Evolutionary conservation across 129 eudicot species (phyloP), one percentile per base, ranked within the genome.

Genomic region (carrot (Daucus carota)): DNA sequence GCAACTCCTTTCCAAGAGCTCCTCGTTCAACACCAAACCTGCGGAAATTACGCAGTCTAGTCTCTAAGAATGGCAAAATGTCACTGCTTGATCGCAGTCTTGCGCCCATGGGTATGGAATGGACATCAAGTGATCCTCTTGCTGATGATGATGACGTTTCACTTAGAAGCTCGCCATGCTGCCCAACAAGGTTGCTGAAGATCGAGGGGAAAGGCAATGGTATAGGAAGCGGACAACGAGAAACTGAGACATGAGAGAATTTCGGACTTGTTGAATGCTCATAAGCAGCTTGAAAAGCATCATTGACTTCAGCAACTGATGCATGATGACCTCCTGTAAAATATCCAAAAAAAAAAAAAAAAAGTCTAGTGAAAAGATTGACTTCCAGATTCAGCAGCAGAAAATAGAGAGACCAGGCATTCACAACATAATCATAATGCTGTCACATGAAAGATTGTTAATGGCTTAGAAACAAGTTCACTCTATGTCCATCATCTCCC

Each of bases 201-300:
- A 95, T 92, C 24, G 92, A 88, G 48, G 99, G 97, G 60, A 91
- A 95, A 15, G 99, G 97, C 59, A 95, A 80, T 14, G 95, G 97
- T 66, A 95, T 92, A 6, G 99, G 97, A 57, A 92, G 90, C 75
- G 96, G 97, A 78, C 89, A 92, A 57, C 79, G 90, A 16, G 97
- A 78, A 26, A 78, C 85, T 20, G 99, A 89, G 54, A 92, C 72
- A 74, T 94, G 96, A 70, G 93, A 94, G 79, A 91, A 94, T 71
- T 76, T 85, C 20, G 99, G 99, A 68, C 83, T 84, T 73, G 80
- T 62, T 36, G 47, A 43, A 68, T 86, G 80, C 22, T 78, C 83
- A 73, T 89, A 91, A 50, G 92, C 91, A 63, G 95, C 76, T 68
- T 85, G 78, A 4, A 91, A 83, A 52, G 93, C 83, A 22, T 86